These are phyloP conservation scores for Galium porrigens DNA, from an alignment of 305 asterid genomes.

Conservation along the genomic window DNA sequence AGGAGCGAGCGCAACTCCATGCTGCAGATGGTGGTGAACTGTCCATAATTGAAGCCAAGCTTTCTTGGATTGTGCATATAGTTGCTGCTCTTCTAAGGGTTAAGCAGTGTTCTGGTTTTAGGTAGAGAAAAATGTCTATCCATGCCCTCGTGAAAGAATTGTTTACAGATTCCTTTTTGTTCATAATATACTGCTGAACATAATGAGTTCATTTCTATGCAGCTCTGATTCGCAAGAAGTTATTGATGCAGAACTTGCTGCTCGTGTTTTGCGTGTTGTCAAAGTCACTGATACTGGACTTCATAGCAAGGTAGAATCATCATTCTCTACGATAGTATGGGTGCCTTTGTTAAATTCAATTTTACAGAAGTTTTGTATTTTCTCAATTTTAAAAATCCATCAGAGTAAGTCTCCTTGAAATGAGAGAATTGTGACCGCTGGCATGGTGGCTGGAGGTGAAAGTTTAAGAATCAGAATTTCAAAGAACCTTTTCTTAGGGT, in stretches of 20 bases:
- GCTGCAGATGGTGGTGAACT: slow-evolving; percentile 52
- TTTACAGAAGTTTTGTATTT: not conserved
- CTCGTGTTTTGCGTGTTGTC: slow-evolving; percentile 77
- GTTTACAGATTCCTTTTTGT: not conserved
- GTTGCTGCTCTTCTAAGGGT: slow-evolving; percentile 70
- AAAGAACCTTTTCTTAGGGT: too few species aligned
- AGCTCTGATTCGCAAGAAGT: slow-evolving; percentile 87
- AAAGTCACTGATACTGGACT: slow-evolving; percentile 78
- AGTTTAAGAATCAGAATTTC: too few species aligned
- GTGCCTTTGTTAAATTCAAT: not conserved
- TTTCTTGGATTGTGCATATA: slow-evolving; percentile 92
- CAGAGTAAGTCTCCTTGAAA: not conserved
- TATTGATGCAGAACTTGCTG: slow-evolving; percentile 89
- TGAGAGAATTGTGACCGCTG: not conserved
- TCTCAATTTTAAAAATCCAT: not conserved
- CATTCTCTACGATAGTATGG: not conserved
- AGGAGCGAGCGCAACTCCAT: slow-evolving; percentile 72
- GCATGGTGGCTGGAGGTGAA: not conserved
- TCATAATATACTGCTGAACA: not conserved
- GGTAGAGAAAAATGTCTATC: slow-evolving; percentile 26
- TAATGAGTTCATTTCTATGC: slow-evolving; percentile 10
- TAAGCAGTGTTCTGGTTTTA: slow-evolving; percentile 74
- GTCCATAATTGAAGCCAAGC: slow-evolving; percentile 69
- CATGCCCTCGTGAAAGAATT: not conserved
- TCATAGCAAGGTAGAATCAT: slow-evolving; percentile 56